phyloP scores from a whole-genome alignment of 345 rosid genomes.

The Leavenworthia alabamica region DNA sequence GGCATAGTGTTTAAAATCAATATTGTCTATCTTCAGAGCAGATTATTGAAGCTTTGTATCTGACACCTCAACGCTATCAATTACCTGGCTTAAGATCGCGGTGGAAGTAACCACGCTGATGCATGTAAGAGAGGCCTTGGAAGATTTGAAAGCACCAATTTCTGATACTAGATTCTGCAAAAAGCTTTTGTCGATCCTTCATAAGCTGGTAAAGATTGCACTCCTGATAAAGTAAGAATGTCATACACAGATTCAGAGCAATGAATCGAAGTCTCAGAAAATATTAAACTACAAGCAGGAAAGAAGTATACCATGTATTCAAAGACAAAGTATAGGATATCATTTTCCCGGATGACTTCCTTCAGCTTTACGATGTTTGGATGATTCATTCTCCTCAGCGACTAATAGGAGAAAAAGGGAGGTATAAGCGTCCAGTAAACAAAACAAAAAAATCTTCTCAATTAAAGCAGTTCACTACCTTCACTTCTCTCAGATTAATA shows the following conservation, averaged over 20 bases:
- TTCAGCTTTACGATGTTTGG: constrained; percentile 91
- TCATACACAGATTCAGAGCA: constrained; percentile 2
- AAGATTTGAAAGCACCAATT: constrained; percentile 98
- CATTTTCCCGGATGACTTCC: constrained; percentile 92
- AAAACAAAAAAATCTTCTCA: neutral
- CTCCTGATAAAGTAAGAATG: constrained; percentile 45
- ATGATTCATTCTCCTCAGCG: constrained; percentile 83
- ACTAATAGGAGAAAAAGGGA: constrained; percentile 35
- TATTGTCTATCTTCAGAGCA: neutral
- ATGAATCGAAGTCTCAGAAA: neutral
- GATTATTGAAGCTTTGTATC: neutral
- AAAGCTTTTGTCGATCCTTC: constrained; percentile 69
- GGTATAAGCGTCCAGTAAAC: neutral
- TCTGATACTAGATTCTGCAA: constrained; percentile 69
- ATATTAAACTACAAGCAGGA: neutral
- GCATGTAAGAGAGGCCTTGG: constrained; percentile 92
- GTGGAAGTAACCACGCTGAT: constrained; percentile 92
- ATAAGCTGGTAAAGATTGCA: constrained; percentile 90
- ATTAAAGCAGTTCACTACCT: constrained; percentile 40
- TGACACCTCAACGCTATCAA: constrained; percentile 9
- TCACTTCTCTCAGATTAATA: constrained; percentile 86
- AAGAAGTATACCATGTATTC: constrained; percentile 77
- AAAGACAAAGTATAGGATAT: constrained; percentile 77
- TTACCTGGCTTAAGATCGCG: constrained; percentile 99
- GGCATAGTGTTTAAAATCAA: neutral